Evolutionary conservation across 2,329 filamentous ascomycete species (phyloP).

Genomic region (Colletotrichum graminicola): DNA sequence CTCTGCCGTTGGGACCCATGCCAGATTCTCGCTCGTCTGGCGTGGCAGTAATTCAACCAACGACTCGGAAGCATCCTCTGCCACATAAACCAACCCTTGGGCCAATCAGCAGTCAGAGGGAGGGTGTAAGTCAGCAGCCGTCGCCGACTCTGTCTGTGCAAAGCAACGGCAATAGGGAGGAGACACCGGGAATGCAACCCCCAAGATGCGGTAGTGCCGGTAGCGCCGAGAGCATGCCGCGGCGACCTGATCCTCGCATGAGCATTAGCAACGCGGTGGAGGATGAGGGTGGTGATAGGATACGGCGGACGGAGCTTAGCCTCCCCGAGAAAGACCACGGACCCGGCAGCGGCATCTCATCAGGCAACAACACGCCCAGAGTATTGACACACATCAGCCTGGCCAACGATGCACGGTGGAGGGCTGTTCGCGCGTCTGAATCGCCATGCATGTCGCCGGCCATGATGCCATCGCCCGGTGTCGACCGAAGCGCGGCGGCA

Average conservation of each 20-base stretch:
- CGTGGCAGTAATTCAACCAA: not conserved
- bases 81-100: not conserved
- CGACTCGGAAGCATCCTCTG: conserved; percentile 1
- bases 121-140: conserved; percentile 11
- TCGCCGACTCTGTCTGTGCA: conserved; percentile 4
- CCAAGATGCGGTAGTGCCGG: conserved; percentile 1
- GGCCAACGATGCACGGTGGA: conserved; percentile 33
- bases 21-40: not conserved
- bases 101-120: not conserved
- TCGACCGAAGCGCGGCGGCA: conserved; percentile 28
- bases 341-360: conserved; percentile 10
- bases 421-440: conserved; percentile 33
- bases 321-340: not conserved
- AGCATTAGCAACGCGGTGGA: conserved; percentile 34
- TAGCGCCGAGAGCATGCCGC: conserved; percentile 23
- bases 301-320: not conserved
- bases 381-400: conserved; percentile 13
- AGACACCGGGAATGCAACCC: not conserved
- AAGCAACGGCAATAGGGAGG: conserved; percentile 13
- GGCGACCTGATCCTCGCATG: conserved; percentile 34
- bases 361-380: conserved; percentile 27
- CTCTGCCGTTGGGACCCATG: conserved; percentile 11
- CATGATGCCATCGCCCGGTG: not conserved
- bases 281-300: not conserved
- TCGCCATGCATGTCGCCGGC: conserved; percentile 26